A percentile compares a stretch with the other conserved stretches of the same genome.
Conservation (phyloP, 179 eudicot species). For the Patellifolia procumbens region DNA sequence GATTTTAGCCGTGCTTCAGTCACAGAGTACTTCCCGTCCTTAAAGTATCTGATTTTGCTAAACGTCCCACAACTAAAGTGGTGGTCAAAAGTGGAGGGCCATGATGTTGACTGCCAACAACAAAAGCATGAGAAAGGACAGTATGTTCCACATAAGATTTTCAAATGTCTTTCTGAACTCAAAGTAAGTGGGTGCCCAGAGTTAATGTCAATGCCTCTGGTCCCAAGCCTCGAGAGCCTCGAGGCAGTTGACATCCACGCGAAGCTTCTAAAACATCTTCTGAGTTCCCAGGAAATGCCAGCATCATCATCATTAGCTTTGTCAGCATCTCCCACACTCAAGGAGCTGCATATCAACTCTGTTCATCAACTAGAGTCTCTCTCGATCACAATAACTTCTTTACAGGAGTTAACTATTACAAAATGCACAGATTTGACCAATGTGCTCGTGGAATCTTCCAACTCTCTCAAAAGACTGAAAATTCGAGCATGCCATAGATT, state of each 20-base stretch:
- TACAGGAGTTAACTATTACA: background rate
- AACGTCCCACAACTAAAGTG: background rate
- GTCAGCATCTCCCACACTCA: no score
- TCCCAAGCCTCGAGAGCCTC: background rate
- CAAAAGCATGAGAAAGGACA: no score
- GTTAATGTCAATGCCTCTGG: background rate
- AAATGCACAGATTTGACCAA: background rate
- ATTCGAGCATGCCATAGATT: background rate
- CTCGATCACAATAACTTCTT: background rate
- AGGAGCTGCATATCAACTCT: background rate
- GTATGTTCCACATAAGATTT: no score
- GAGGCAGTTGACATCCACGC: background rate
- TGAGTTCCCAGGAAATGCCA: background rate
- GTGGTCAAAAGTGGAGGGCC: background rate
- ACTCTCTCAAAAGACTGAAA: background rate
- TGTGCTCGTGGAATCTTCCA: background rate
- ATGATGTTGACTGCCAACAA: no score
- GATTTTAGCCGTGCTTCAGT: background rate
- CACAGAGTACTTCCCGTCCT: conserved; percentile 4
- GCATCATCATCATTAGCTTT: no score
- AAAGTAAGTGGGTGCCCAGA: conserved; percentile 6
- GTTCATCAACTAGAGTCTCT: background rate
- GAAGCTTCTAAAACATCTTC: background rate
- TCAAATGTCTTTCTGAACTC: background rate
- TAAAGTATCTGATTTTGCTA: background rate